phyloP scores from a whole-genome alignment of 192 early-diverging fungal species.

The Podila epigama region DNA sequence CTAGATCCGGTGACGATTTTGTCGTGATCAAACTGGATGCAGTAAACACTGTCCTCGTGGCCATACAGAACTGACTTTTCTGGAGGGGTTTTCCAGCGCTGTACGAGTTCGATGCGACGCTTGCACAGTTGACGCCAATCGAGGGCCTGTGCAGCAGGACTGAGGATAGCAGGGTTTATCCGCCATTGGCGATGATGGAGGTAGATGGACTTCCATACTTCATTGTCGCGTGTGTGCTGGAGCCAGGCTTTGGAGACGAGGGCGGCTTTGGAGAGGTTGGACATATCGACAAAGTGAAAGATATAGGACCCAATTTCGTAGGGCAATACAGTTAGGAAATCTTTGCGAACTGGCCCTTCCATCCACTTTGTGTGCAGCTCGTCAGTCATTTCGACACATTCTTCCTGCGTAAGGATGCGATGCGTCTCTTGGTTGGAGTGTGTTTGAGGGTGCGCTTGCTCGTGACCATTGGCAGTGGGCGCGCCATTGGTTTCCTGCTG shows the following conservation, averaged over 20 bases:
- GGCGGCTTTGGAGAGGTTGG: slow-evolving; percentile 65
- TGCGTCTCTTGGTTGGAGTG: too few species aligned
- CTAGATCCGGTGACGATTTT: slow-evolving; percentile 81
- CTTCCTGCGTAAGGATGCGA: neutral
- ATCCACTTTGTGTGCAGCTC: slow-evolving; percentile 23
- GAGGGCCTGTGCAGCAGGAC: slow-evolving; percentile 15
- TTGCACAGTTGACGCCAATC: slow-evolving; percentile 81
- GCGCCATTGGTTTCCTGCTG: too few species aligned
- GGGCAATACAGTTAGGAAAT: slow-evolving; percentile 72
- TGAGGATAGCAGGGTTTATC: slow-evolving; percentile 30
- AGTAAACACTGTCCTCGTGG: slow-evolving; percentile 90
- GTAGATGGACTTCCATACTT: slow-evolving; percentile 75
- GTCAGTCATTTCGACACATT: neutral
- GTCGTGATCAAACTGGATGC: slow-evolving; percentile 82
- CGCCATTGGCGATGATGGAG: slow-evolving; percentile 62
- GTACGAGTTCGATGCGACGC: slow-evolving; percentile 66
- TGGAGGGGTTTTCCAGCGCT: slow-evolving; percentile 62
- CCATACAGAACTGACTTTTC: slow-evolving; percentile 68
- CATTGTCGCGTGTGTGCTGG: slow-evolving; percentile 70
- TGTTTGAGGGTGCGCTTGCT: too few species aligned
- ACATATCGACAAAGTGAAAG: slow-evolving; percentile 66
- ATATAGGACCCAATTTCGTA: slow-evolving; percentile 77
- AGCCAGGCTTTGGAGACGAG: slow-evolving; percentile 75
- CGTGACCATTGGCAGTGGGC: too few species aligned
- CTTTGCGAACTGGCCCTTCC: slow-evolving; percentile 36